Conservation (phyloP, 768 basidiomycete genomes). For the Suillus variegatus region DNA sequence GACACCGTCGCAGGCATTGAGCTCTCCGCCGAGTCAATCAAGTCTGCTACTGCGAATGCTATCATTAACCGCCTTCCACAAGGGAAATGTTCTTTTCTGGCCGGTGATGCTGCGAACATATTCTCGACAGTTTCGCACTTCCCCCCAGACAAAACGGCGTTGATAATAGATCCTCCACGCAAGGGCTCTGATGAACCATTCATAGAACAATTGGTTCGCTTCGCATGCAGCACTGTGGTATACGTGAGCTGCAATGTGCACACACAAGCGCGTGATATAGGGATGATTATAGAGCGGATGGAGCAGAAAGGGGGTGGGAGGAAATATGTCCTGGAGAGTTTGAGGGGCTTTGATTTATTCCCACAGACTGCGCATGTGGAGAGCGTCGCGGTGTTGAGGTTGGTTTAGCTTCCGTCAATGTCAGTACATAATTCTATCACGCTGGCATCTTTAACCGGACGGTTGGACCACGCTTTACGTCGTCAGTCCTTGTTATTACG, state of each 20-base stretch:
- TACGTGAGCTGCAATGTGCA: constrained; percentile 97
- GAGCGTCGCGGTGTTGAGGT: constrained; percentile 67
- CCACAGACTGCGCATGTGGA: constrained; percentile 97
- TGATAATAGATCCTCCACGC: constrained; percentile 89
- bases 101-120: constrained; percentile 87
- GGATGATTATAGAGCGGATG: constrained; percentile 58
- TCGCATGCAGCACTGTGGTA: constrained; percentile 69
- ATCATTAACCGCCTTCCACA: constrained; percentile 57
- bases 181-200: constrained; percentile 90
- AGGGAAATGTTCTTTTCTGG: constrained; percentile 63
- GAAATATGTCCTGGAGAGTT: constrained; percentile 76
- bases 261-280: constrained; percentile 88
- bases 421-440: background rate
- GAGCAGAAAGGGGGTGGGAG: constrained; percentile 39
- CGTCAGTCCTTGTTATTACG: background rate
- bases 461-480: background rate
- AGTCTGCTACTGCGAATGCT: constrained; percentile 66
- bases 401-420: constrained; percentile 26
- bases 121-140: constrained; percentile 69
- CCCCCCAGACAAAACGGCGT: constrained; percentile 63
- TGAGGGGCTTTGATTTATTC: constrained; percentile 92
- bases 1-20: constrained; percentile 85
- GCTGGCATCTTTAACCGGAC: background rate
- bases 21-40: constrained; percentile 72
- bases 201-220: constrained; percentile 71